Evolutionary conservation across 345 rosid species (phyloP), one percentile per base, ranked within the genome.

Genomic region (Corchorus olitorius): DNA sequence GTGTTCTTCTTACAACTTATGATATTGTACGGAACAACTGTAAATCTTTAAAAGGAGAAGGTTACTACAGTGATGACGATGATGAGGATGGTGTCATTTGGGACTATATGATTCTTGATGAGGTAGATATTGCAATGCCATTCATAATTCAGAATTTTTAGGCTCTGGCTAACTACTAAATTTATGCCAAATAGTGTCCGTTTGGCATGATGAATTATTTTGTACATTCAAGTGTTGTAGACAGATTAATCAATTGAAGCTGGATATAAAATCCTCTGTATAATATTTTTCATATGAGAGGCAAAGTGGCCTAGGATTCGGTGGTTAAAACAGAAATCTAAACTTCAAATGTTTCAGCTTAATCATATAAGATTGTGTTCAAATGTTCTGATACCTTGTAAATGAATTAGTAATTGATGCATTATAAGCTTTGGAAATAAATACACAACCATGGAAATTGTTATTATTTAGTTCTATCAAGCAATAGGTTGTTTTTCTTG

Each of bases 21-120:
- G 99, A 93, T 80, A 92, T 93, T 27, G 99, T 93, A 77, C 86
- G 97, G 59, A 93, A 90, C 85, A 93, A 96, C 84, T 84, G 89
- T 16, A 92, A 91, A 74, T 86, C 95, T 22, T 83, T 96, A 79
- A 81, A 77, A 66, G 99, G 98, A 54, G 77, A 74, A 72, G 35
- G 19, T 78, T 83, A 84, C 76, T 80, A 72, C 74, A 17, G 41
- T 59, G 91, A 88, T 65, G 94, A 91, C 54, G 86, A 82, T 17
- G 75, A 72, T 54, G 97, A 88, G 39, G 91, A 93, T 78, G 86
- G 82, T 65, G 67, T 81, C 78, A 71, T 79, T 70, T 93, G 99
- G 99, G 98, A 96, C 82, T 96, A 96, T 82, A 91, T 96, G 97
- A 90, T 96, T 78, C 97, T 96, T 33, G 99, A 96, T 65, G 99